Conservation (phyloP, 345 rosid genomes). For the Hirschfeldia incana region DNA sequence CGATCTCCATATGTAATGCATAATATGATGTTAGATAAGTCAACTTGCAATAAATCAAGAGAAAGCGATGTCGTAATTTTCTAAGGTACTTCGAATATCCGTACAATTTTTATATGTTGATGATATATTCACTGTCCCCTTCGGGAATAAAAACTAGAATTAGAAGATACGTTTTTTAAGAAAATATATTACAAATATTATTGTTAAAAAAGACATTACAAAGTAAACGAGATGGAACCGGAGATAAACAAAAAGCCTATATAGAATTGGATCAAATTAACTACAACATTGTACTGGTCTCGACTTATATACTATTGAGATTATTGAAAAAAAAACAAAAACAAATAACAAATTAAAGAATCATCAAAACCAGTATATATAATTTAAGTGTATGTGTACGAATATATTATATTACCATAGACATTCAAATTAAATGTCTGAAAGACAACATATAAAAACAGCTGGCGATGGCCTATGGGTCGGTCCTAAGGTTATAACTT, state of each 20-base stretch:
- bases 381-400: neutral
- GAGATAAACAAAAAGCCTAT: neutral
- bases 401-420: neutral
- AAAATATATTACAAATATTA: neutral
- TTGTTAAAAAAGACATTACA: neutral
- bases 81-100: neutral
- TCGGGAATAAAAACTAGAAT: neutral
- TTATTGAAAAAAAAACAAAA: neutral
- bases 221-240: neutral
- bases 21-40: neutral
- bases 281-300: neutral
- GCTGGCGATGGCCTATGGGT: conserved; percentile 11
- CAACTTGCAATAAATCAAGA: neutral
- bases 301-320: neutral
- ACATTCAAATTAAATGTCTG: conserved; percentile 1
- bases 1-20: neutral
- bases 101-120: neutral
- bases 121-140: neutral
- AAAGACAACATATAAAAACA: conserved; percentile 11
- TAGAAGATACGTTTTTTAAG: neutral
- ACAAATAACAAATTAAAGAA: neutral
- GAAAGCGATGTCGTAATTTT: neutral
- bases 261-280: neutral
- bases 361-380: neutral
- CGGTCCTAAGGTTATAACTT: conserved; percentile 6